Conservation (phyloP, 768 basidiomycete genomes). For the Mycena latifolia region DNA sequence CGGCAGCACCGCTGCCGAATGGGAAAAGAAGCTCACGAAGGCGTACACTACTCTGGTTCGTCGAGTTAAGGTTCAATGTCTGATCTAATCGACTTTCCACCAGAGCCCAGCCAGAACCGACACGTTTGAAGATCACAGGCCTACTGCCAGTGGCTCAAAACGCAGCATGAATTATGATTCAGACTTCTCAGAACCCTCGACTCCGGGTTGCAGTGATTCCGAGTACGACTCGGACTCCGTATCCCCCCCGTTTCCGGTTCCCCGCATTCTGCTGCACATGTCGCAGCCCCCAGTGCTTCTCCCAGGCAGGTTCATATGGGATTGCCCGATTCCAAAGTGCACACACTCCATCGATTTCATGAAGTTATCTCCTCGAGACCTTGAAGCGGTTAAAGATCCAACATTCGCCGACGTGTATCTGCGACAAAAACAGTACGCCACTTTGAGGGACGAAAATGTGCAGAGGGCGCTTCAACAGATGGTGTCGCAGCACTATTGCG, state of each 20-base stretch:
- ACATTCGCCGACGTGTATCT: conserved; percentile 40
- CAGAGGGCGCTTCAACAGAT: conserved; percentile 39
- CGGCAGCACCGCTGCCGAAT: conserved; percentile 45
- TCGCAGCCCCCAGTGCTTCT: conserved; percentile 53
- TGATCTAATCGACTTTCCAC: background rate
- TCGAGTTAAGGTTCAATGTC: too few relatives aligned
- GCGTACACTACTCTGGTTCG: conserved; percentile 3
- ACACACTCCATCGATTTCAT: conserved; percentile 60
- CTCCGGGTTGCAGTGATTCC: conserved; percentile 50
- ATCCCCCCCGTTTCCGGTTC: conserved; percentile 13
- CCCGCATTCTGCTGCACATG: conserved; percentile 37
- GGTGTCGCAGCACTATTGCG: conserved; percentile 47
- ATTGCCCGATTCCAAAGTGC: conserved; percentile 61
- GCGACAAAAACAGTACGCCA: conserved; percentile 49
- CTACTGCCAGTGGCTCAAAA: background rate
- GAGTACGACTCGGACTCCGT: conserved; percentile 48
- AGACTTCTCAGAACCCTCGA: conserved; percentile 69
- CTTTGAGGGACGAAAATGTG: conserved; percentile 46
- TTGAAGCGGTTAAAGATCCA: conserved; percentile 35
- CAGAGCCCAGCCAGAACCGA: background rate
- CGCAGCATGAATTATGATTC: conserved; percentile 57
- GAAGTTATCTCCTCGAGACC: conserved; percentile 48
- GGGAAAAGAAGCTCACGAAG: conserved; percentile 44
- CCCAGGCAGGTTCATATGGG: conserved; percentile 62
- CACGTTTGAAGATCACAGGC: conserved; percentile 6